A percentile compares a stretch with the other conserved stretches of the same genome.
These are phyloP conservation scores for Penicillium brevicompactum DNA, from an alignment of 2,329 filamentous ascomycete species.

Conservation along the genomic window DNA sequence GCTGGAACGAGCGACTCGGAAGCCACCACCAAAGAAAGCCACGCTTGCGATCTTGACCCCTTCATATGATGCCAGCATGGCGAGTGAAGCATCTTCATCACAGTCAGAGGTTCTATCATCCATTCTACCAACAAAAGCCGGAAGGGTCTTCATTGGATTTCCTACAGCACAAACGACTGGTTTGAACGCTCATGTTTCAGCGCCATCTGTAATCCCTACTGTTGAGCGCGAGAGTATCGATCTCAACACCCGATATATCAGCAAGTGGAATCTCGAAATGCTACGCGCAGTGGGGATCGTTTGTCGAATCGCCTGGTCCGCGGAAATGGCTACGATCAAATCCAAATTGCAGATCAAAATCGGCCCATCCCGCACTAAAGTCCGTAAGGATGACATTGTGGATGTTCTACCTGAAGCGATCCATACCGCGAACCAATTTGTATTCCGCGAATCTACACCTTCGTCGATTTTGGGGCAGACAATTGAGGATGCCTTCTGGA, in stretches of 20 bases:
- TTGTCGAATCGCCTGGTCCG: conserved; percentile 80
- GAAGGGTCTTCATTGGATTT: conserved; percentile 95
- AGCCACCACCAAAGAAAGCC: conserved; percentile 86
- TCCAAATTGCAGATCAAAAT: conserved; percentile 54
- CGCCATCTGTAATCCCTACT: conserved; percentile 93
- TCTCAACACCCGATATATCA: conserved; percentile 90
- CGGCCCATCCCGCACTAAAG: conserved; percentile 46
- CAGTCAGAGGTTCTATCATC: conserved; percentile 78
- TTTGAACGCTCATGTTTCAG: conserved; percentile 89
- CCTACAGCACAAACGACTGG: conserved; percentile 97
- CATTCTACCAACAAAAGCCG: conserved; percentile 84
- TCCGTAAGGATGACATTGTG: conserved; percentile 65
- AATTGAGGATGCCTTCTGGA: conserved; percentile 97
- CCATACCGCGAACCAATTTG: conserved; percentile 84
- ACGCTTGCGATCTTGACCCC: conserved; percentile 86
- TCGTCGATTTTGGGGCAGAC: conserved; percentile 79
- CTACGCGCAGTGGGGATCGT: conserved; percentile 88
- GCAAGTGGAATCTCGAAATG: conserved; percentile 94
- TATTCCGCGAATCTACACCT: conserved; percentile 86
- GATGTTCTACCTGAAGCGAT: conserved; percentile 75
- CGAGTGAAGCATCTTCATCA: conserved; percentile 59
- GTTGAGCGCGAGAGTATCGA: conserved; percentile 97
- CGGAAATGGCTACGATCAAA: conserved; percentile 80
- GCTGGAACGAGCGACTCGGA: conserved; percentile 93
- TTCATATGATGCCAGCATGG: conserved; percentile 78